These are phyloP conservation scores for Boletus fagicola DNA, from an alignment of 768 basidiomycete species.

Conservation along the genomic window DNA sequence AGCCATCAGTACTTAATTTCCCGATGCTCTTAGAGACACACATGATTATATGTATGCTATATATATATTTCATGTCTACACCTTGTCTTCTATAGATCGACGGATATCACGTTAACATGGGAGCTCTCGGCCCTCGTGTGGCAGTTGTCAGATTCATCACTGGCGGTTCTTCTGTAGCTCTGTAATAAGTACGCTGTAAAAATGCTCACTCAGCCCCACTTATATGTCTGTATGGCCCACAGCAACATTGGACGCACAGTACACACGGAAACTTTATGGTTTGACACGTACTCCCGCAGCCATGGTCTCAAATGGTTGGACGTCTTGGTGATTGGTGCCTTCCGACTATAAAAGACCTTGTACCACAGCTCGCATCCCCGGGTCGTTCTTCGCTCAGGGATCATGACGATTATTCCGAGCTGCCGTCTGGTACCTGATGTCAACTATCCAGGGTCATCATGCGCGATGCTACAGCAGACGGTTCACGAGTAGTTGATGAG, in stretches of 20 bases:
- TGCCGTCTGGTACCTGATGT: not conserved
- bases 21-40: no score
- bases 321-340: not conserved
- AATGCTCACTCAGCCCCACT: not conserved
- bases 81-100: not conserved
- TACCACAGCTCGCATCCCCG: not conserved
- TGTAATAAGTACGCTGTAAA: not conserved
- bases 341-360: not conserved
- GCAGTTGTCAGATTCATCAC: not conserved
- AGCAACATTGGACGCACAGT: not conserved
- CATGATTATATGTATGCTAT: not conserved
- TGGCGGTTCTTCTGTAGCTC: not conserved
- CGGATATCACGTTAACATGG: not conserved
- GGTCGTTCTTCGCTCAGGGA: not conserved
- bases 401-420: not conserved
- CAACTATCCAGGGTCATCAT: not conserved
- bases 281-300: not conserved
- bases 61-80: not conserved
- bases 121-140: not conserved
- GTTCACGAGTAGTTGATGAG: not conserved
- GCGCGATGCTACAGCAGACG: not conserved
- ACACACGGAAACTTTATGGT: not conserved
- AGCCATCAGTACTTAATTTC: not conserved
- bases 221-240: not conserved
- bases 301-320: not conserved